Evolutionary conservation across 495 filamentous ascomycete species (phyloP), one percentile per base, ranked within the genome.

Genomic region (Copromyces sp.): DNA sequence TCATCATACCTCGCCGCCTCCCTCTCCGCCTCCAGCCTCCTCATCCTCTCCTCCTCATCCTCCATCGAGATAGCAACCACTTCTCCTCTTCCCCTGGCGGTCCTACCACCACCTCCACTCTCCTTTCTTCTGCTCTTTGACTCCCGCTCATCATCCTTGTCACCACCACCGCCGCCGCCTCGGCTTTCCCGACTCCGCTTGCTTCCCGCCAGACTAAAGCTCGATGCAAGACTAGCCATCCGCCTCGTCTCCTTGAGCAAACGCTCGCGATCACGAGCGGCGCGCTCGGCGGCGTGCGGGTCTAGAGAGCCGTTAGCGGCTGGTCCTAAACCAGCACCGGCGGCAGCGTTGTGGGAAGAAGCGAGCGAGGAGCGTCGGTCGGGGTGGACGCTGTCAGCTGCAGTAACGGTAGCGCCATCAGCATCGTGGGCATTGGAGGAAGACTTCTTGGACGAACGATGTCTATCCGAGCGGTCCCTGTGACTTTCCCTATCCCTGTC

Each of bases 181-280:
- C 77, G 16, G 16, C 72, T 16, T 74, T 68, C 72, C 14, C 74
- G 71, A 32, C 71, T 44, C 39, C 78, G 69, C 74, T 73, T 83
- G 75, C 41, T 83, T 81, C 71, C 81, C 82, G 79, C 82, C 80
- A 76, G 79, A 29, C 47, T 32, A 14, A 29, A 29, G 82, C 82
- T 85, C 84, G 41, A 72, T 74, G 74, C 81, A 75, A 85, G 76
- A n/a, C 80, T 84, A 3, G 89, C 89, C 68, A 93, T 90, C 20
- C 91, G 88, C 79, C 94, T 89, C 68, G 93, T 86, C 79, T 96
- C 93, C 74, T 92, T 92, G 7, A 92, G 84, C 61, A 94, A 79
- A 12, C 94, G 86, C 78, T 95, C 93, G 12, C 91, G 85, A 73
- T 94, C 90, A 16, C 92, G 86, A 14, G 89, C 89, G 78, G 93